Evolutionary conservation across 805 yeast species (phyloP).

Genomic region (Nematodospora valgi): DNA sequence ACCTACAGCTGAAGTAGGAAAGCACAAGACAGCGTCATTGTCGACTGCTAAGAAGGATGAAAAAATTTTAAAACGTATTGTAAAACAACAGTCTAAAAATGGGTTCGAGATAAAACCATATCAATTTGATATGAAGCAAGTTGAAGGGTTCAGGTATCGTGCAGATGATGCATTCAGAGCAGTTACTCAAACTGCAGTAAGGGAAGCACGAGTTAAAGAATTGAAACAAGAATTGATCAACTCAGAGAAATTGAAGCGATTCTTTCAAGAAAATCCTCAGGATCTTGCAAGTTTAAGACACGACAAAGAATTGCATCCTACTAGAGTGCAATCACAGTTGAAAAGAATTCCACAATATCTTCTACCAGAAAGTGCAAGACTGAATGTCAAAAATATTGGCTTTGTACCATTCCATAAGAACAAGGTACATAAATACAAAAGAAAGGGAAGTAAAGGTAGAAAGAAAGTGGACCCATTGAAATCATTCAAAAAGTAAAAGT

Average conservation of each 20-base stretch:
- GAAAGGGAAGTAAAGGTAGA: slow-evolving; percentile 26
- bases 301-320: slow-evolving; percentile 81
- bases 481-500: slow-evolving; percentile 25
- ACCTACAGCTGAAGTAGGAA: slow-evolving; percentile 78
- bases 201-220: slow-evolving; percentile 92
- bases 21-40: slow-evolving; percentile 77
- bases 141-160: slow-evolving; percentile 94
- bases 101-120: slow-evolving; percentile 83
- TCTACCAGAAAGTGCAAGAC: slow-evolving; percentile 74
- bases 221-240: slow-evolving; percentile 81
- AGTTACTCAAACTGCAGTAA: slow-evolving; percentile 80
- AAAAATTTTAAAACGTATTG: slow-evolving; percentile 71
- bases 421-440: slow-evolving; percentile 43
- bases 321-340: slow-evolving; percentile 79
- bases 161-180: slow-evolving; percentile 97
- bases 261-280: slow-evolving; percentile 96
- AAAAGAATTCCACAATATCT: slow-evolving; percentile 91
- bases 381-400: slow-evolving; percentile 52
- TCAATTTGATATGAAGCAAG: slow-evolving; percentile 85
- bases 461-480: slow-evolving; percentile 65
- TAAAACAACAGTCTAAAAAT: slow-evolving; percentile 68
- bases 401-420: slow-evolving; percentile 69
- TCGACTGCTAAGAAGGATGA: slow-evolving; percentile 79
- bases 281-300: slow-evolving; percentile 87
- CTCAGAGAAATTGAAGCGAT: slow-evolving; percentile 87